phyloP scores from a whole-genome alignment of 208 protist species.

The Endotrypanum monterogeii region DNA sequence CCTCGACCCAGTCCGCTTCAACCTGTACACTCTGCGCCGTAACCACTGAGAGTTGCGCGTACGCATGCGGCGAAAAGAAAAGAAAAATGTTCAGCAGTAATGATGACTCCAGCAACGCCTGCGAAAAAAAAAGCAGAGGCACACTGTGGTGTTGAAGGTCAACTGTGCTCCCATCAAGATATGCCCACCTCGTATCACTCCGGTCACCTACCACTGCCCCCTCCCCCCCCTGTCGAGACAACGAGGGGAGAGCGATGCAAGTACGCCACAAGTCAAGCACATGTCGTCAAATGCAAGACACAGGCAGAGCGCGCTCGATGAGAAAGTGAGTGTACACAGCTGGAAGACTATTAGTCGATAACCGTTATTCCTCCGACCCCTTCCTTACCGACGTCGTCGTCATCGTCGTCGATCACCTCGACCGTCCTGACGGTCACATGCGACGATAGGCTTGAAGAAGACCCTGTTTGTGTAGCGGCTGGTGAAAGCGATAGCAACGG shows the following conservation, averaged over 20 bases:
- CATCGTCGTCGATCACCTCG: conserved; percentile 8
- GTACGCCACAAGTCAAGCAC: not conserved
- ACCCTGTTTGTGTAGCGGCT: not conserved
- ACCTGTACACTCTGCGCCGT: too few relatives aligned
- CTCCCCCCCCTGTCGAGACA: not conserved
- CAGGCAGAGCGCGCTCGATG: not conserved
- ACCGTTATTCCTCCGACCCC: conserved; percentile 2
- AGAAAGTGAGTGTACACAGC: too few relatives aligned
- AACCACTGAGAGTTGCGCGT: too few relatives aligned
- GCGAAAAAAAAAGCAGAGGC: not conserved
- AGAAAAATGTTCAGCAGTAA: not conserved
- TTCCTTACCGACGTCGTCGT: conserved; percentile 4
- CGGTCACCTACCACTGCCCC: not conserved
- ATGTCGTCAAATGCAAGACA: not conserved
- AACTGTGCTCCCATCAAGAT: not conserved
- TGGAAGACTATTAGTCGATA: conserved; percentile 6
- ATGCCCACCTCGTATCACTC: not conserved
- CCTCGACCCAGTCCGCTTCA: too few relatives aligned
- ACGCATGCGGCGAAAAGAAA: not conserved
- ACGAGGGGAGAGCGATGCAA: not conserved
- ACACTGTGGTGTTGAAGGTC: not conserved
- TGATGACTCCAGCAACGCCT: not conserved
- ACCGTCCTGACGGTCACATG: not conserved
- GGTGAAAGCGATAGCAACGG: not conserved
- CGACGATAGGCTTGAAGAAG: not conserved